Conservation (phyloP, 2,329 filamentous ascomycete genomes). For the Aureobasidium leucospermi region DNA sequence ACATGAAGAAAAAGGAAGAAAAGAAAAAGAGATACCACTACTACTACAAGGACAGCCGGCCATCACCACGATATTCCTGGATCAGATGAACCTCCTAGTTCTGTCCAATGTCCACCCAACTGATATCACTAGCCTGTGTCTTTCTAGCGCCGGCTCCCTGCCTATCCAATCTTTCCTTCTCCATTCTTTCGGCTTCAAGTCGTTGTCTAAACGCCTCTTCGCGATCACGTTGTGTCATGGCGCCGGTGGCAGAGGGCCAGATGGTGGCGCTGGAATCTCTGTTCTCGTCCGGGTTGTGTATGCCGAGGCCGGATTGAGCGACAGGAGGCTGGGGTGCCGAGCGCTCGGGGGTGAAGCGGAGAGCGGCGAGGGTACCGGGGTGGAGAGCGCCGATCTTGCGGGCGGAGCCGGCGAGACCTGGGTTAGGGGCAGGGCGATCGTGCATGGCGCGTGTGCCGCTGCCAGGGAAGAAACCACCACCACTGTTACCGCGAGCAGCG, state of each 20-base stretch:
- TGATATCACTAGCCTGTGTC: conserved; percentile 4
- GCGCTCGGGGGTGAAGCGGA: conserved; percentile 4
- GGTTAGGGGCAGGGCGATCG: not conserved
- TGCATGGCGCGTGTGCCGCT: conserved; percentile 12
- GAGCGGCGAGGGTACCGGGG: conserved; percentile 7
- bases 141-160: not conserved
- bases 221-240: not conserved
- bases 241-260: not conserved
- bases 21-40: not conserved
- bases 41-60: not conserved
- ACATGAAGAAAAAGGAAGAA: not conserved
- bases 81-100: conserved; percentile 9
- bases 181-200: not conserved
- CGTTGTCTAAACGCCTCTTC: conserved; percentile 3
- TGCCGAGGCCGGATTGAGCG: not conserved
- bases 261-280: not conserved
- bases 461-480: conserved; percentile 44
- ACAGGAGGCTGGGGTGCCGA: not conserved
- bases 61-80: not conserved
- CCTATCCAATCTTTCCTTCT: not conserved
- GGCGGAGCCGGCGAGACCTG: not conserved
- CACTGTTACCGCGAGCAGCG: conserved; percentile 29
- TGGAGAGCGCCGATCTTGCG: conserved; percentile 10
- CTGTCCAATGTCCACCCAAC: conserved; percentile 13
- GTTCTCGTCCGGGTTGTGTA: not conserved